These are phyloP conservation scores for Sarcodon sp. DNA, from an alignment of 768 basidiomycete species.

Conservation along the genomic window DNA sequence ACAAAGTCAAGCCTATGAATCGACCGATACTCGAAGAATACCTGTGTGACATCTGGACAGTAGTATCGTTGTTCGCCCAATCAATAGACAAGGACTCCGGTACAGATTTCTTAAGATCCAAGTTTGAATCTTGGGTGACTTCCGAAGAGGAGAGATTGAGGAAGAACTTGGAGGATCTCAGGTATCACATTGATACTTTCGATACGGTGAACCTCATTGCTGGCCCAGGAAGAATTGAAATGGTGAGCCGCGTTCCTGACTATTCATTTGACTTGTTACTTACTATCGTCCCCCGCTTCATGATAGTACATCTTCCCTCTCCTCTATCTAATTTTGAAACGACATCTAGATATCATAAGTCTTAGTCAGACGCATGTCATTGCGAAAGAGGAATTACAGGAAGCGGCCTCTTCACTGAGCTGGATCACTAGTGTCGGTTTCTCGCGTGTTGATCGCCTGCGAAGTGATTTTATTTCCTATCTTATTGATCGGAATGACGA, in stretches of 20 bases:
- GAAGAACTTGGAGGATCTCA: slow-evolving; percentile 11
- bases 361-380: slow-evolving; percentile 13
- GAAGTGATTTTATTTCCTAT: not conserved
- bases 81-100: not conserved
- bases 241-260: slow-evolving; percentile 8
- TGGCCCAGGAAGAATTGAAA: slow-evolving; percentile 15
- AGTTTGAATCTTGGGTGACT: slow-evolving; percentile 11
- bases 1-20: not conserved
- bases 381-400: slow-evolving; percentile 16
- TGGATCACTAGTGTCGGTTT: slow-evolving; percentile 9
- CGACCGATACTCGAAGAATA: slow-evolving; percentile 17
- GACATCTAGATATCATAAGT: slow-evolving; percentile 20
- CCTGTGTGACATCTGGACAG: not conserved
- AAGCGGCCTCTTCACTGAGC: slow-evolving; percentile 9
- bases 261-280: not conserved
- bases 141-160: slow-evolving; percentile 13
- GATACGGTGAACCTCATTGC: slow-evolving; percentile 16
- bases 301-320: slow-evolving; percentile 22
- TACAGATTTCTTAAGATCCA: not conserved
- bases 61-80: not conserved
- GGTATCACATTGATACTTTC: slow-evolving; percentile 14
- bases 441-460: slow-evolving; percentile 1
- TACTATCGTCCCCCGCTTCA: slow-evolving; percentile 5
- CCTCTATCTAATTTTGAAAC: slow-evolving; percentile 19
- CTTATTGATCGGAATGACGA: not conserved